Base-by-base conservation (phyloP, 305 asterid genomes). In the Fraxinus baroniana region DNA sequence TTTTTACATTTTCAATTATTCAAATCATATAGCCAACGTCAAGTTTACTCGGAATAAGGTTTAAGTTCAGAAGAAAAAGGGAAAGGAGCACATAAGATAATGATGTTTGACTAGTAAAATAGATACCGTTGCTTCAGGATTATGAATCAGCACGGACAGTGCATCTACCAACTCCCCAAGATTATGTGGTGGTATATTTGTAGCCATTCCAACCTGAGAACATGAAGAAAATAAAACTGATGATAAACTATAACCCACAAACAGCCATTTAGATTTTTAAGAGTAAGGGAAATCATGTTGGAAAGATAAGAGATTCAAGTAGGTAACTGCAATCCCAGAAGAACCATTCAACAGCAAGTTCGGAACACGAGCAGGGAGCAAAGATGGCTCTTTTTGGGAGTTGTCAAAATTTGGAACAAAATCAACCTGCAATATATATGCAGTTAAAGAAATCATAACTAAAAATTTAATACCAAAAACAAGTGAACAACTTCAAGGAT, bases 141-240 rank as follows among this genome's bases (percentile, higher is more conserved):
- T 93, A 88, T 87, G 98, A 90, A 97, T 97, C 89, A 94, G 80
- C 71, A 91, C 95, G 24, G 94, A 90, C 71, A 97, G 88, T 39
- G 95, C 99, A 87, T 97, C 99, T 79, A 97, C 98, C 80, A 97
- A 90, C 93, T 94, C 99, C 88, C 94, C 99, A 76, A 97, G 98
- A 90, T 94, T 97, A 87, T 97, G 99, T 28, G 99, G 99, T 66
- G 99, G 99, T 83, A 94, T 93, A 88, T 94, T 97, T 83, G 99
- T 97, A 13, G 99, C 99, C 99, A 97, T 97, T 78, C 99, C 98
- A 62, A 97, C 99, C 99, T 97, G 92, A 79, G 83, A 82, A 85
- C 64, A 79, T 26, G 75, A 60, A 85, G 74, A 78, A 52, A 57
- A 49, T 76, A 80, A 78, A 83, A 74, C 49, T 71, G 36, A 79